Percentiles rank a stretch among this genome's conserved stretches.
These are phyloP conservation scores for Tricholoma bakamatsutake DNA, from an alignment of 768 basidiomycete genomes.

Conservation along the genomic window DNA sequence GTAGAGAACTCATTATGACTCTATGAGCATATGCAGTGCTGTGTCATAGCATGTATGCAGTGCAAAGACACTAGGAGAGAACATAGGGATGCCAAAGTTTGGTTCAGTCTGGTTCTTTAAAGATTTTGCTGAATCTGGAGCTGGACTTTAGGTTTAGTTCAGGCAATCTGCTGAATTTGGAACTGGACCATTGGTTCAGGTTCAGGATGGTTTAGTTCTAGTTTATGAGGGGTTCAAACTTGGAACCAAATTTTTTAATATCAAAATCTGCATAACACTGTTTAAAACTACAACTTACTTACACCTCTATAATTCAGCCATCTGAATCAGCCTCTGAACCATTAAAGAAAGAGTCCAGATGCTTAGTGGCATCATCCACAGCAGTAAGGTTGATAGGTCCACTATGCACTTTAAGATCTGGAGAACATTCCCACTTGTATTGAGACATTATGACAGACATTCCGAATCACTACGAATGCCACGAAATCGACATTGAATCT, in stretches of 20 bases:
- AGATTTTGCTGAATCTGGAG: background rate
- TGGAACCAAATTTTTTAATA: background rate
- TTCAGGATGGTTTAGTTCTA: background rate
- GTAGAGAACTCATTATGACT: no score
- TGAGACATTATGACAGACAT: no score
- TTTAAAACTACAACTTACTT: background rate
- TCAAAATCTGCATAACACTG: background rate
- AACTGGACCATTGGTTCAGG: constrained; percentile 3
- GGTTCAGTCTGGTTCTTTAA: background rate
- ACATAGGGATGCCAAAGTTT: background rate
- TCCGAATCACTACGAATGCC: no score
- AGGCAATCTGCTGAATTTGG: background rate
- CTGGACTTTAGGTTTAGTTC: background rate
- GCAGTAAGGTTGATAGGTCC: no score
- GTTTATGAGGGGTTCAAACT: background rate
- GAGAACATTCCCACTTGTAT: no score
- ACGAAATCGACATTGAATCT: no score
- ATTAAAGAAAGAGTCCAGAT: constrained; percentile 1
- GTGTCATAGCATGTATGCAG: no score
- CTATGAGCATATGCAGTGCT: no score
- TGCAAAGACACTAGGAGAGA: no score
- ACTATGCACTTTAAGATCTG: no score
- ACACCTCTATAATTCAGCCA: background rate
- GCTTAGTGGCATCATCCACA: background rate
- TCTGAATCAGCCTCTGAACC: constrained; percentile 9